Evolutionary conservation across 495 filamentous ascomycete genomes (phyloP).

Genomic region (Penicillium maclennaniae): DNA sequence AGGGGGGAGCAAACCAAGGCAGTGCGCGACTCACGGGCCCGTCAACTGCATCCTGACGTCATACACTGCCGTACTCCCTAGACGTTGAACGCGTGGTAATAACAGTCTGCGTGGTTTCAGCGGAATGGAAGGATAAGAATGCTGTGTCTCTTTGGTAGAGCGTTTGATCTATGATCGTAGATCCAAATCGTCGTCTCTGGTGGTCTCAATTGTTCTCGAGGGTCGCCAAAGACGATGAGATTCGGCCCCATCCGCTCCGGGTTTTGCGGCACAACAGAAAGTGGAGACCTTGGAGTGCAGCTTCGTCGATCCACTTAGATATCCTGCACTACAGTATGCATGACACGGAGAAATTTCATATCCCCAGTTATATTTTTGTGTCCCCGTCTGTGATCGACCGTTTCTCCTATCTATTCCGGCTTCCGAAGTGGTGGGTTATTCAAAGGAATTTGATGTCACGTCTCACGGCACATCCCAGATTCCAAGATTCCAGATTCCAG

Average conservation of each 20-base stretch:
- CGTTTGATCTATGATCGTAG: background rate
- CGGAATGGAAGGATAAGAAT: constrained; percentile 1
- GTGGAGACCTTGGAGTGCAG: constrained; percentile 21
- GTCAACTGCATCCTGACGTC: constrained; percentile 25
- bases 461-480: background rate
- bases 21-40: constrained; percentile 19
- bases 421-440: background rate
- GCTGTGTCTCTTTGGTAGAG: constrained; percentile 7
- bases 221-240: background rate
- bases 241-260: constrained; percentile 13
- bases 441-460: background rate
- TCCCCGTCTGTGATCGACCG: background rate
- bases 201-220: background rate
- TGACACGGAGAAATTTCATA: constrained; percentile 21
- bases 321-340: constrained; percentile 24
- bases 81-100: constrained; percentile 11
- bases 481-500: background rate
- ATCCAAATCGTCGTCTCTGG: background rate
- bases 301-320: constrained; percentile 23
- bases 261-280: constrained; percentile 15
- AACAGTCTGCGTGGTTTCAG: background rate
- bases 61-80: constrained; percentile 3
- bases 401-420: no score
- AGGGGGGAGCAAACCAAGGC: constrained; percentile 25
- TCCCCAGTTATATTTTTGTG: background rate